These are phyloP conservation scores for Poteriospumella lacustris DNA, from an alignment of 108 stramenopile genomes.

Conservation along the genomic window DNA sequence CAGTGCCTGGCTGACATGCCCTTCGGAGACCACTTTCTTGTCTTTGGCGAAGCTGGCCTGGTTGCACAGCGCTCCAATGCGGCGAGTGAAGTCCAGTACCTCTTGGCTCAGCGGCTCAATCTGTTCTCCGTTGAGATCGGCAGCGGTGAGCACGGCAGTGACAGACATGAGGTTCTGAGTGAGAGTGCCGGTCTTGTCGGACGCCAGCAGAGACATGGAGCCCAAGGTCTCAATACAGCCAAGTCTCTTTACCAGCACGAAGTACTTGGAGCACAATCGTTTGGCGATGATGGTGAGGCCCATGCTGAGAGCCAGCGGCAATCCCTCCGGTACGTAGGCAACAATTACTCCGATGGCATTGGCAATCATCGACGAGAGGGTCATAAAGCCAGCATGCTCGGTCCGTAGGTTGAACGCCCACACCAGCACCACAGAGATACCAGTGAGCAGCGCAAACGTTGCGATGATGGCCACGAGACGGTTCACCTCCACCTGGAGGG, in stretches of 20 bases:
- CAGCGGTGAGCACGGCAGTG: too few relatives aligned
- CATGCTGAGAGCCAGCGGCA: constrained; percentile 19
- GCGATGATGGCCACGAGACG: background rate
- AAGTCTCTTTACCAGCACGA: background rate
- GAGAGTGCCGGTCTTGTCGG: constrained; percentile 44
- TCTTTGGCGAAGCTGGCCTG: too few relatives aligned
- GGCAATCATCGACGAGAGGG: background rate
- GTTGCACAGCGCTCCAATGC: too few relatives aligned
- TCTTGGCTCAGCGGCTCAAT: too few relatives aligned
- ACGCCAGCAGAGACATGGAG: constrained; percentile 38
- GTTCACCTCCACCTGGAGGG: background rate
- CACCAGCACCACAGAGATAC: background rate
- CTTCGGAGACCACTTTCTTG: too few relatives aligned
- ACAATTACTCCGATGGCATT: constrained; percentile 28
- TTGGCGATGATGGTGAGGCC: background rate
- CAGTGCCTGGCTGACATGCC: too few relatives aligned
- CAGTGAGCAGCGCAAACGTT: background rate
- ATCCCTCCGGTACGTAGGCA: constrained; percentile 30
- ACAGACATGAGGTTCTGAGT: constrained; percentile 44
- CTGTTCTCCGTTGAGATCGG: too few relatives aligned
- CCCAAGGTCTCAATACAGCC: constrained; percentile 29
- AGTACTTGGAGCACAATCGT: background rate
- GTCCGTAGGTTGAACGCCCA: background rate
- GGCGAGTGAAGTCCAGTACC: too few relatives aligned
- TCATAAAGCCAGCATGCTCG: constrained; percentile 26